A percentile compares a stretch with the other conserved stretches of the same genome.
These are phyloP conservation scores for Phialophora verrucosa DNA, from an alignment of 2,329 filamentous ascomycete species.

Conservation along the genomic window DNA sequence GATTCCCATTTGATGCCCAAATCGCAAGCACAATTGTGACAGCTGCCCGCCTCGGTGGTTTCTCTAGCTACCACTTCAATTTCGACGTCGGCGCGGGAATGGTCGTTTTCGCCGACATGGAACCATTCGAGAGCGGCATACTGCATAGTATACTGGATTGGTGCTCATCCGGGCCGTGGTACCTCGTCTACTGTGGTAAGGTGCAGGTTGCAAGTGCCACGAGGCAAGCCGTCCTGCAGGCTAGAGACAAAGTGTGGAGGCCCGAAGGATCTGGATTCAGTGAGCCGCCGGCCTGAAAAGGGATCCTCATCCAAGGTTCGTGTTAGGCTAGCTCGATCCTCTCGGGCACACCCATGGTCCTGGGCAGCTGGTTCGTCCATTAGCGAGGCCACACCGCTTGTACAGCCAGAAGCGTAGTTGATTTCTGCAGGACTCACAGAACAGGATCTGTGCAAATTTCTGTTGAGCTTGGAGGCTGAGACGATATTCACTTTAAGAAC, in stretches of 20 bases:
- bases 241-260: constrained; percentile 16
- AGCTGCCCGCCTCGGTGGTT: not conserved
- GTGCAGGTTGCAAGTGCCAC: constrained; percentile 15
- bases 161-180: not conserved
- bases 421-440: not conserved
- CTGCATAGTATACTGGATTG: constrained; percentile 14
- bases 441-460: not conserved
- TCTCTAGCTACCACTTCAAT: not conserved
- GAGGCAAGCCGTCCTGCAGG: constrained; percentile 11
- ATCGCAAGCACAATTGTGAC: not conserved
- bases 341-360: constrained; percentile 9
- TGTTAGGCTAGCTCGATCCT: constrained; percentile 17
- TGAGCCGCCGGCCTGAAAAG: constrained; percentile 5
- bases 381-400: constrained; percentile 17
- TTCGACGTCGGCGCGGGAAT: constrained; percentile 9
- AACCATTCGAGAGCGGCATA: constrained; percentile 9
- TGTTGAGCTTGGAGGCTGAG: not conserved
- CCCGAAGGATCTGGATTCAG: constrained; percentile 20
- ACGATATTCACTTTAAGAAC: not conserved
- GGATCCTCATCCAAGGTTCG: constrained; percentile 5
- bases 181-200: constrained; percentile 11
- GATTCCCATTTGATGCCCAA: not conserved
- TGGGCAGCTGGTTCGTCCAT: constrained; percentile 20
- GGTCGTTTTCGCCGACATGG: constrained; percentile 15
- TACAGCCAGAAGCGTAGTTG: not conserved